These are phyloP conservation scores for Astragalus glycyphyllos DNA, from an alignment of 306 rosid genomes.

Conservation along the genomic window DNA sequence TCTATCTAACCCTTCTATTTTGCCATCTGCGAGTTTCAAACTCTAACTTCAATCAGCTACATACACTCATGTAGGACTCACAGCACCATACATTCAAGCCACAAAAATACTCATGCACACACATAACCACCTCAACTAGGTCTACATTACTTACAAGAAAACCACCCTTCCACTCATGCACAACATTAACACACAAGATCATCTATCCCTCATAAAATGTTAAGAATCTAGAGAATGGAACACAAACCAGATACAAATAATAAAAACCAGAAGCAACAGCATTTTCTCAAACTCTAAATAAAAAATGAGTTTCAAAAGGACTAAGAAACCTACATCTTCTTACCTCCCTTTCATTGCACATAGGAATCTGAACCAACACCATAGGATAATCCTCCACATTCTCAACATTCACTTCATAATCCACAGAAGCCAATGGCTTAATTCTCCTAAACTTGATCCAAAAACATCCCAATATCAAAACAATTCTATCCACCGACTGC, in stretches of 20 bases:
- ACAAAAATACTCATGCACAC: background rate
- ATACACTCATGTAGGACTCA: background rate
- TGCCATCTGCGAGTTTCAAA: background rate
- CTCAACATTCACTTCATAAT: conserved; percentile 57
- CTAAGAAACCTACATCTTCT: conserved; percentile 81
- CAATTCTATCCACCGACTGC: conserved; percentile 84
- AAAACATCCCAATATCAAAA: conserved; percentile 84
- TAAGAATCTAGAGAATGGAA: background rate
- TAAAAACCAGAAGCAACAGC: background rate
- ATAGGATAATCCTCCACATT: conserved; percentile 77
- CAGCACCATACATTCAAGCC: background rate
- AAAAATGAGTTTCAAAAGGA: conserved; percentile 45
- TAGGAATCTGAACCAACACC: conserved; percentile 95
- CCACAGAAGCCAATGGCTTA: conserved; percentile 70
- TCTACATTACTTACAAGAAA: background rate
- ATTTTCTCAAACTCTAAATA: conserved; percentile 2
- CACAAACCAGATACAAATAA: conserved; percentile 1
- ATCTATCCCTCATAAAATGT: background rate
- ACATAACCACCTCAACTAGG: background rate
- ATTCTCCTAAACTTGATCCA: conserved; percentile 86
- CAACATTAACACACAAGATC: background rate
- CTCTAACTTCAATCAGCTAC: conserved; percentile 24
- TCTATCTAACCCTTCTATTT: no score
- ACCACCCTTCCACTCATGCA: background rate
- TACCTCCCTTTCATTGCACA: conserved; percentile 99